Percentiles rank a stretch among this genome's conserved stretches.
These are phyloP conservation scores for Boletus patriciae DNA, from an alignment of 768 basidiomycete species.

Conservation along the genomic window DNA sequence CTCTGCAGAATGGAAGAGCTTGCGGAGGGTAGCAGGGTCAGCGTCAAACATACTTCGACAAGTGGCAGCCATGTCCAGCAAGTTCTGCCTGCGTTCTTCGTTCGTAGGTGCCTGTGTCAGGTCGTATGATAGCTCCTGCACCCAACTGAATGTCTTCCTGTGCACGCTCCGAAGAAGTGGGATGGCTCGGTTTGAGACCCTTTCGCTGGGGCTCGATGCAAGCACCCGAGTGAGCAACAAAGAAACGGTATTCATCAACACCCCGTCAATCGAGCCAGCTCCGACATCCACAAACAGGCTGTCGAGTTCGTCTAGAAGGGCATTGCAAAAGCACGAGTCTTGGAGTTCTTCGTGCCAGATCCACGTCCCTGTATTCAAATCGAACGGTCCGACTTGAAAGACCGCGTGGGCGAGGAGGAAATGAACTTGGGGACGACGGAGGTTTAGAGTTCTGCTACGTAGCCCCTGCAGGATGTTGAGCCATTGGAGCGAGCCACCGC, in stretches of 20 bases:
- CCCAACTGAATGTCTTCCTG: neutral
- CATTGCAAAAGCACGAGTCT: neutral
- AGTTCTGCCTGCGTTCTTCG: neutral
- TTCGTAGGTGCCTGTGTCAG: neutral
- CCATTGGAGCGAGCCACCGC: neutral
- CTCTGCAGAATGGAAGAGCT: neutral
- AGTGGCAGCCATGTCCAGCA: neutral
- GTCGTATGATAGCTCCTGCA: neutral
- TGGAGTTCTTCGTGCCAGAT: no score
- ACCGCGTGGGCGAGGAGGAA: neutral
- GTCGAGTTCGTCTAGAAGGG: neutral
- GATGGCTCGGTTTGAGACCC: neutral
- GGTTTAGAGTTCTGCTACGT: neutral
- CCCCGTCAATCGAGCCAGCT: neutral
- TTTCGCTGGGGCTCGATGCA: neutral
- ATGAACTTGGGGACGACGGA: neutral
- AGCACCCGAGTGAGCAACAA: no score
- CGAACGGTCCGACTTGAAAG: conserved; percentile 24
- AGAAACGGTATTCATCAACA: neutral
- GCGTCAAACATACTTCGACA: neutral
- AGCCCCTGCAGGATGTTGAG: neutral
- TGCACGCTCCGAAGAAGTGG: neutral
- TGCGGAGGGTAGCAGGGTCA: neutral
- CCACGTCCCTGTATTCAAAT: no score
- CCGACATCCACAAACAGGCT: neutral